Base-by-base conservation (phyloP, 2,329 filamentous ascomycete genomes). In the Sclerotinia nivalis region DNA sequence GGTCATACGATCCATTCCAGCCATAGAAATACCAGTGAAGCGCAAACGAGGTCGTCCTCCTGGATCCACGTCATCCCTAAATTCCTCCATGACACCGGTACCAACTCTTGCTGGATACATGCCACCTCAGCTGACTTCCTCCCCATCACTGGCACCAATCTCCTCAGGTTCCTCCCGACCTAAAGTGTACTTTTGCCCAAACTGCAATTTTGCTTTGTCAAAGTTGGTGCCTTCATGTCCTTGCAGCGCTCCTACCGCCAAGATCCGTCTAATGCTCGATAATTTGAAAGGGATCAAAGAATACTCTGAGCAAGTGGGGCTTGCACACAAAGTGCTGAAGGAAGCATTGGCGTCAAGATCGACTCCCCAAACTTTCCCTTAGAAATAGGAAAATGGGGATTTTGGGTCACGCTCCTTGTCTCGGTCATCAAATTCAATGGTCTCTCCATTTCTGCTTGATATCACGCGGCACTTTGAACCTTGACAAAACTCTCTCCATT, bases 191-290 rank as follows among this genome's bases (percentile, higher is more conserved):
- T 28, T 34, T 40, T 64, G 61, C 10, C 47, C 61, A 64, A 9
- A 12, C n/a, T 64, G 61, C 47, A 40, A 43, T 28, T 40, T 52
- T 64, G 15, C 6, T 20, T 52, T 13, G 15, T 25, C 47, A 4
- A 43, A 22, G n/a, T 22, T 52, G 34, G 47, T 64, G 34, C 61
- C 61, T 52, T 34, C 34, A 37, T 64, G 61, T 28, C 61, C 47
- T 13, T 13, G 10, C 9, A 25, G 52, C 0, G 34, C 61, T 22
- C 34, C 61, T 40, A 31, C 34, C 15, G 4, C 34, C 22, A 52
- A 52, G 47, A 64, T 64, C 12, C 61, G 61, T 40, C 34, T 52
- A 40, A 64, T 64, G 61, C 47, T 64, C n/a, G 61, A 64, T 50
- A 52, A 64, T 40, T 22, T 64, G 61, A 64, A 64, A 52, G 31